Percentiles rank a stretch among this genome's conserved stretches.
These are phyloP conservation scores for Colletotrichum chlorophyti DNA, from an alignment of 2,329 filamentous ascomycete genomes.

Conservation along the genomic window DNA sequence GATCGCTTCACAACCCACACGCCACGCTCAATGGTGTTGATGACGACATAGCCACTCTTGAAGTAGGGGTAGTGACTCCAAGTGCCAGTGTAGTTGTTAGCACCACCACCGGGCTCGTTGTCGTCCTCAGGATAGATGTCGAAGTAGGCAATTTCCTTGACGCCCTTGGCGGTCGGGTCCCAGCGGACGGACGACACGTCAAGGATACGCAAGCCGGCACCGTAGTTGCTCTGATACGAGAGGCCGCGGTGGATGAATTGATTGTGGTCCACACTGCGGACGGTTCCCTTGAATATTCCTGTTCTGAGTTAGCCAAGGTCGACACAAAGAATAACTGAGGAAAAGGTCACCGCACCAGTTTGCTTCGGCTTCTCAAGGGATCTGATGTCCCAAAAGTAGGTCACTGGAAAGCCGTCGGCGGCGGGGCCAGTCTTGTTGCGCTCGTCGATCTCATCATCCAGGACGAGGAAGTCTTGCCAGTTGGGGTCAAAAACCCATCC, in stretches of 20 bases:
- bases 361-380: conserved; percentile 47
- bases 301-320: no score
- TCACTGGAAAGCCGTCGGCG: conserved; percentile 51
- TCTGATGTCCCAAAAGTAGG: conserved; percentile 58
- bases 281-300: conserved; percentile 46
- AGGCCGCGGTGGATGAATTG: conserved; percentile 53
- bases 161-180: conserved; percentile 50
- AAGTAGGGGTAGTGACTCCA: conserved; percentile 54
- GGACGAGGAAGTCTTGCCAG: conserved; percentile 52
- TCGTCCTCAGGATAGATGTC: conserved; percentile 29
- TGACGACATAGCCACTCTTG: conserved; percentile 45
- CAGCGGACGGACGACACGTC: conserved; percentile 42
- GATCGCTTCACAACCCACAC: conserved; percentile 43
- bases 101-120: conserved; percentile 22
- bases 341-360: no score
- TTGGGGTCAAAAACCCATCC: conserved; percentile 57
- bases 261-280: conserved; percentile 54
- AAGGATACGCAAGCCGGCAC: conserved; percentile 50
- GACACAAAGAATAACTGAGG: no score
- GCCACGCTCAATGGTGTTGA: conserved; percentile 57
- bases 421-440: conserved; percentile 44
- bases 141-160: conserved; percentile 44
- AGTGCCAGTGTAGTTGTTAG: conserved; percentile 46
- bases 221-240: conserved; percentile 57
- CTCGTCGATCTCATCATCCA: conserved; percentile 63